phyloP scores from a whole-genome alignment of 2,329 filamentous ascomycete species.

The Fusarium sp. region DNA sequence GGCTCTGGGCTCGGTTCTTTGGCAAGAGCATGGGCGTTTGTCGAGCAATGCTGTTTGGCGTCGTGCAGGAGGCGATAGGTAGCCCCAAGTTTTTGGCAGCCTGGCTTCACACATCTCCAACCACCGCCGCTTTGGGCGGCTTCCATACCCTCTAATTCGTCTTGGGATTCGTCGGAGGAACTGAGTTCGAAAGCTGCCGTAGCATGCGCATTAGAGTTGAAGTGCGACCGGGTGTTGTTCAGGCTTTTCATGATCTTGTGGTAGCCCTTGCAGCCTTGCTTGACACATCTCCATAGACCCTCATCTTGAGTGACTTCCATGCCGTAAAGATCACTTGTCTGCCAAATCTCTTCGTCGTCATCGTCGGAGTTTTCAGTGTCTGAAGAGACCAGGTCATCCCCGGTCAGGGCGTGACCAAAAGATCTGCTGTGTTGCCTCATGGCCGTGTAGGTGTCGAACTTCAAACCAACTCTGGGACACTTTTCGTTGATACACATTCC shows the following conservation, averaged over 20 bases:
- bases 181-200: slow-evolving; percentile 1
- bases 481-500: slow-evolving; percentile 20
- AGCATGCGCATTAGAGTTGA: slow-evolving; percentile 1
- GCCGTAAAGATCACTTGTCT: slow-evolving; percentile 7
- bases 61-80: neutral
- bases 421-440: slow-evolving; percentile 23
- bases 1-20: neutral
- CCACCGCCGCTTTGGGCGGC: neutral
- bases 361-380: neutral
- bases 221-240: slow-evolving; percentile 6
- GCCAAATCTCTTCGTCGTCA: slow-evolving; percentile 4
- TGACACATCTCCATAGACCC: slow-evolving; percentile 16
- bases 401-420: neutral
- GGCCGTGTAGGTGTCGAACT: neutral
- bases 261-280: slow-evolving; percentile 21
- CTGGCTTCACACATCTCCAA: slow-evolving; percentile 6
- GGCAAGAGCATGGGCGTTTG: neutral
- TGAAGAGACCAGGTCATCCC: neutral
- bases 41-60: neutral
- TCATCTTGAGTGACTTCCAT: slow-evolving; percentile 13
- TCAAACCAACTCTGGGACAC: slow-evolving; percentile 11
- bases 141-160: slow-evolving; percentile 7
- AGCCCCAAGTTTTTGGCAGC: neutral
- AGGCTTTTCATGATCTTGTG: neutral
- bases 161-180: slow-evolving; percentile 7